phyloP scores from a whole-genome alignment of 1,284 basidiomycete species.

The Rugiboletus extremiorientalis region DNA sequence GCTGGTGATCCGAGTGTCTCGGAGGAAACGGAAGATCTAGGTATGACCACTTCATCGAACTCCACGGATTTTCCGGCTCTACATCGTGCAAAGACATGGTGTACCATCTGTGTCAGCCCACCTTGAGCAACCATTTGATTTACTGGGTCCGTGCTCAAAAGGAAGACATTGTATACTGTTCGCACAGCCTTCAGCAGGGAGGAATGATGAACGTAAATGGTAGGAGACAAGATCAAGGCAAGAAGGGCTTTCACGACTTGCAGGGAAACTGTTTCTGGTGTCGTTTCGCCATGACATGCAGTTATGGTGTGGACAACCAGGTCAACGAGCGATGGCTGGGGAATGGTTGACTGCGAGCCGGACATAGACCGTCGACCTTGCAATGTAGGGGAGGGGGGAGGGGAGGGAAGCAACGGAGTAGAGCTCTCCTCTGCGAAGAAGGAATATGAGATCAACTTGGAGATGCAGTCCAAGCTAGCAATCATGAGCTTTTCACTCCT shows the following conservation, averaged over 20 bases:
- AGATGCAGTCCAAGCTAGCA: constrained; percentile 92
- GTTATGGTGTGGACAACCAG: constrained; percentile 93
- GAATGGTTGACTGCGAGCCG: constrained; percentile 51
- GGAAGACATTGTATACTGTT: constrained; percentile 96
- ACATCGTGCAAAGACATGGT: constrained; percentile 89
- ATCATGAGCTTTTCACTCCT: constrained; percentile 90
- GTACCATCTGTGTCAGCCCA: constrained; percentile 95
- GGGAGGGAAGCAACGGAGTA: constrained; percentile 45
- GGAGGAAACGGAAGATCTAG: constrained; percentile 25
- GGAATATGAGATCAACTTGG: constrained; percentile 93
- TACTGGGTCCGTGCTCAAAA: constrained; percentile 84
- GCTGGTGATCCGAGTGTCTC: constrained; percentile 20
- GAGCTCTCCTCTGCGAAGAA: constrained; percentile 76
- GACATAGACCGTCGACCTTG: constrained; percentile 43
- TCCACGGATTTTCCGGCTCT: constrained; percentile 39
- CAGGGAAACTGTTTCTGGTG: constrained; percentile 86
- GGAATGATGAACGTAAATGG: constrained; percentile 89
- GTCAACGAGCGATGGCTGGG: constrained; percentile 78
- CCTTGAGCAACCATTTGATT: constrained; percentile 98
- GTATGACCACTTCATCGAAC: constrained; percentile 21
- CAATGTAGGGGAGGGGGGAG: constrained; percentile 67
- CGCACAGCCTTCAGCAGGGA: constrained; percentile 92
- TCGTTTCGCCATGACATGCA: constrained; percentile 84
- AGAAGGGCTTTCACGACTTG: constrained; percentile 95
- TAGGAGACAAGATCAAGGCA: constrained; percentile 82